These are phyloP conservation scores for Talaromyces sp. DNA, from an alignment of 2,329 filamentous ascomycete genomes.

Conservation along the genomic window DNA sequence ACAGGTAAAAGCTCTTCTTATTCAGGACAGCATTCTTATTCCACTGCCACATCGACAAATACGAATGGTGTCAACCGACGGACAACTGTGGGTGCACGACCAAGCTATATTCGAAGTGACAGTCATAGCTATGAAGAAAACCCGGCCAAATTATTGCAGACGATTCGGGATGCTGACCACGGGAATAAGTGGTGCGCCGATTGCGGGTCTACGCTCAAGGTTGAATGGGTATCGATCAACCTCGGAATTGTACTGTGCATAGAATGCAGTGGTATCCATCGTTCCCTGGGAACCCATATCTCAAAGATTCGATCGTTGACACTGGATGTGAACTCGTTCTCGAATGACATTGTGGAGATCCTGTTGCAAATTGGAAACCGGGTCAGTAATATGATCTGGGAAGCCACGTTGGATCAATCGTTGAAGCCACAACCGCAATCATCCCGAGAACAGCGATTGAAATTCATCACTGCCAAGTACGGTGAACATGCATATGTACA, in stretches of 20 bases:
- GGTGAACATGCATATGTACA: constrained; percentile 77
- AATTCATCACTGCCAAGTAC: constrained; percentile 94
- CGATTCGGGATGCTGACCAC: constrained; percentile 82
- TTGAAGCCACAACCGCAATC: constrained; percentile 71
- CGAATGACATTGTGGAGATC: constrained; percentile 91
- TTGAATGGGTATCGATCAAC: constrained; percentile 99
- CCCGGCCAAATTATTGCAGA: constrained; percentile 78
- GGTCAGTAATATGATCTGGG: constrained; percentile 95
- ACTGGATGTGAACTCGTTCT: constrained; percentile 92
- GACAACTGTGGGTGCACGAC: constrained; percentile 85
- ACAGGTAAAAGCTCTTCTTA: constrained; percentile 77
- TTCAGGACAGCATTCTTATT: constrained; percentile 51
- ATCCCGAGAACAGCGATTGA: constrained; percentile 82
- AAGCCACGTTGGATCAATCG: constrained; percentile 70
- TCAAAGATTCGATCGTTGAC: constrained; percentile 95
- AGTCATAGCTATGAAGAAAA: constrained; percentile 74
- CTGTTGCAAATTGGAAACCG: constrained; percentile 87
- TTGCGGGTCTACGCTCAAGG: constrained; percentile 84
- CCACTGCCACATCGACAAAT: constrained; percentile 30
- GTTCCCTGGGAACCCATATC: constrained; percentile 93
- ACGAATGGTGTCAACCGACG: constrained; percentile 67
- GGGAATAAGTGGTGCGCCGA: constrained; percentile 93
- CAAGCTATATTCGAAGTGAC: constrained; percentile 62
- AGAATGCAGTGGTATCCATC: constrained; percentile 95
- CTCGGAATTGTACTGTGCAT: constrained; percentile 94